A percentile compares a stretch with the other conserved stretches of the same genome.
These are phyloP conservation scores for Gloeopeniophorella convolvens DNA, from an alignment of 768 basidiomycete species.

Conservation along the genomic window DNA sequence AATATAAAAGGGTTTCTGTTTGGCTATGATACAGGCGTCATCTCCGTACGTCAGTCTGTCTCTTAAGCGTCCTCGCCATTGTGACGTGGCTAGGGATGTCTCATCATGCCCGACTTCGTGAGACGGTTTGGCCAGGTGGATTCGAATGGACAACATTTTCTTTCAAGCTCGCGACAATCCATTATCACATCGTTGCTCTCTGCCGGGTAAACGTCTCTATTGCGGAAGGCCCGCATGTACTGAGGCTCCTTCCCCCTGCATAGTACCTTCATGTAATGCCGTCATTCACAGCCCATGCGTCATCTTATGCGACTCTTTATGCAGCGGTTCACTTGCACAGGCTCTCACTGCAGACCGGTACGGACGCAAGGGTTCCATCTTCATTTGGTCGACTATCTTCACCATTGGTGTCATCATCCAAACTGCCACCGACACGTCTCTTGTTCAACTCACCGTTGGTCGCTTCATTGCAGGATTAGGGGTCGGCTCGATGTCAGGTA, in stretches of 20 bases:
- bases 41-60: slow-evolving; percentile 42
- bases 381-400: slow-evolving; percentile 72
- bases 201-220: slow-evolving; percentile 43
- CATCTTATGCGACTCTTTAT: slow-evolving; percentile 24
- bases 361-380: slow-evolving; percentile 66
- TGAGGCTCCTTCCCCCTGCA: neutral
- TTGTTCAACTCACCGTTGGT: slow-evolving; percentile 66
- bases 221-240: neutral
- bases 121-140: slow-evolving; percentile 54
- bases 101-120: slow-evolving; percentile 77
- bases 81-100: slow-evolving; percentile 46
- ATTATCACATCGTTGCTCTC: slow-evolving; percentile 76
- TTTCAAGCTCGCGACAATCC: slow-evolving; percentile 61
- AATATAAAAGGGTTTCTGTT: slow-evolving; percentile 65
- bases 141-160: slow-evolving; percentile 39
- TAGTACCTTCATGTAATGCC: slow-evolving; percentile 22
- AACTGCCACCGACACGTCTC: slow-evolving; percentile 52
- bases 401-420: slow-evolving; percentile 64
- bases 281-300: neutral
- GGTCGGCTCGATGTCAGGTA: slow-evolving; percentile 68
- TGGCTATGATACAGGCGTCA: slow-evolving; percentile 74
- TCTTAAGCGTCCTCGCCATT: neutral
- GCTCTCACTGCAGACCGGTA: slow-evolving; percentile 70
- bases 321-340: slow-evolving; percentile 52
- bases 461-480: slow-evolving; percentile 72